phyloP scores from a whole-genome alignment of 352 stramenopile species.

The Phytophthora brassicae region DNA sequence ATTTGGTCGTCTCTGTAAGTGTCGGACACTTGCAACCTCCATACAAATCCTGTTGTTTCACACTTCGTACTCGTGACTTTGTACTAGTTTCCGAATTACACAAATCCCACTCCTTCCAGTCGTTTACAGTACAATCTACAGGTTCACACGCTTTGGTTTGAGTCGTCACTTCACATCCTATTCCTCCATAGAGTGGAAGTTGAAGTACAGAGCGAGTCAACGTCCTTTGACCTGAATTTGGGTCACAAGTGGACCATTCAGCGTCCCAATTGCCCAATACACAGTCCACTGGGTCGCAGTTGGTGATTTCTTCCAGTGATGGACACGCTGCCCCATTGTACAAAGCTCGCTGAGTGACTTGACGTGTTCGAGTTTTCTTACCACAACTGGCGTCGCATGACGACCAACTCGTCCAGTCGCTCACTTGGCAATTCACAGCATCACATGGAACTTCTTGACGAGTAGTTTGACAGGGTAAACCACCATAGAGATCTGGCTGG shows the following conservation, averaged over 20 bases:
- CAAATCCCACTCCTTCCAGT: slow-evolving; percentile 32
- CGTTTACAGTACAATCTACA: slow-evolving; percentile 47
- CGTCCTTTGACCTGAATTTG: slow-evolving; percentile 29
- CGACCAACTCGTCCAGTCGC: slow-evolving; percentile 45
- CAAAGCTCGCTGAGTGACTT: slow-evolving; percentile 34
- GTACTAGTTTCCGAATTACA: slow-evolving; percentile 32
- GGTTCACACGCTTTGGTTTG: slow-evolving; percentile 48
- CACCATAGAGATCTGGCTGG: slow-evolving; percentile 39
- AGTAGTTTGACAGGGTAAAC: slow-evolving; percentile 32
- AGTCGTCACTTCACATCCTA: slow-evolving; percentile 30
- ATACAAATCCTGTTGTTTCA: slow-evolving; percentile 52
- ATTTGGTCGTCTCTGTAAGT: slow-evolving; percentile 39
- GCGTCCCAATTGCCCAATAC: slow-evolving; percentile 38
- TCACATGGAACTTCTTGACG: slow-evolving; percentile 44
- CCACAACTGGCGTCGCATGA: slow-evolving; percentile 40
- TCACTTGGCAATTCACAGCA: slow-evolving; percentile 51
- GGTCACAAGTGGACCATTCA: slow-evolving; percentile 40
- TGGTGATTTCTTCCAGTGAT: slow-evolving; percentile 37
- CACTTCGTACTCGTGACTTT: slow-evolving; percentile 40
- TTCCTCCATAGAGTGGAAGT: slow-evolving; percentile 38
- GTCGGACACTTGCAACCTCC: slow-evolving; percentile 47
- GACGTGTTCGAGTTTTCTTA: slow-evolving; percentile 41
- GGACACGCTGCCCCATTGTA: slow-evolving; percentile 35
- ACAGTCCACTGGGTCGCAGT: slow-evolving; percentile 49
- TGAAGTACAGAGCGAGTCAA: slow-evolving; percentile 43